Conservation (phyloP, 768 basidiomycete genomes). For the Melanogaster broomeanus region DNA sequence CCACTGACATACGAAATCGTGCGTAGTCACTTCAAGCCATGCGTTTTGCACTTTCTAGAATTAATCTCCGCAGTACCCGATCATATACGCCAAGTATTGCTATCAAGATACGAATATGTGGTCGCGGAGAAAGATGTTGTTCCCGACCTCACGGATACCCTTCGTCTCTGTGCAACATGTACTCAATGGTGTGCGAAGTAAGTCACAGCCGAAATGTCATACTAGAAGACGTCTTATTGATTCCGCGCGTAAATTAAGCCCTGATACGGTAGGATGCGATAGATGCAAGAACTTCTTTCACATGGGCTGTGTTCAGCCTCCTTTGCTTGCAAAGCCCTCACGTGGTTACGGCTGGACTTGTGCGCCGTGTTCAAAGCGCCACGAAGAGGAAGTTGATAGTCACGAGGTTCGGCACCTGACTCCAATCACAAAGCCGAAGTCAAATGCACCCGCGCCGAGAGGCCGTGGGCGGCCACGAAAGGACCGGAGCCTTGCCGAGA, state of each 20-base stretch:
- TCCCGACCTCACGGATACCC: conserved; percentile 82
- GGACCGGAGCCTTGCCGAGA: conserved; percentile 69
- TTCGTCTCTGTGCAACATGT: conserved; percentile 87
- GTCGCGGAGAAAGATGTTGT: conserved; percentile 94
- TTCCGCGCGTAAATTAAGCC: conserved; percentile 45
- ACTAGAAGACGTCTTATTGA: conserved; percentile 19
- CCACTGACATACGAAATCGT: conserved; percentile 88
- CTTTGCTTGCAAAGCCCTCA: conserved; percentile 86
- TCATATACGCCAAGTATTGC: conserved; percentile 74
- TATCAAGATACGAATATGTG: conserved; percentile 89
- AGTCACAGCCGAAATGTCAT: conserved; percentile 28
- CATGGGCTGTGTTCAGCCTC: conserved; percentile 92
- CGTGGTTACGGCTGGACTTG: conserved; percentile 98
- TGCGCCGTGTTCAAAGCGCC: conserved; percentile 84
- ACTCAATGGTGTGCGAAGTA: conserved; percentile 88
- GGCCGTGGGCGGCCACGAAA: conserved; percentile 80
- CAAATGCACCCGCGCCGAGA: conserved; percentile 70
- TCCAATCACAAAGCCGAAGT: conserved; percentile 57
- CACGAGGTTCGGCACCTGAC: conserved; percentile 65
- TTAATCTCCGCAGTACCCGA: conserved; percentile 63
- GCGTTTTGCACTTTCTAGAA: conserved; percentile 14
- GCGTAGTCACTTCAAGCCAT: conserved; percentile 36
- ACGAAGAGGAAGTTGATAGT: conserved; percentile 84
- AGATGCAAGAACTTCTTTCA: conserved; percentile 94
- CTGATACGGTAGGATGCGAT: conserved; percentile 87